Conservation (phyloP, 1,139 yeast species). For the Casaregolazyma lundiana region DNA sequence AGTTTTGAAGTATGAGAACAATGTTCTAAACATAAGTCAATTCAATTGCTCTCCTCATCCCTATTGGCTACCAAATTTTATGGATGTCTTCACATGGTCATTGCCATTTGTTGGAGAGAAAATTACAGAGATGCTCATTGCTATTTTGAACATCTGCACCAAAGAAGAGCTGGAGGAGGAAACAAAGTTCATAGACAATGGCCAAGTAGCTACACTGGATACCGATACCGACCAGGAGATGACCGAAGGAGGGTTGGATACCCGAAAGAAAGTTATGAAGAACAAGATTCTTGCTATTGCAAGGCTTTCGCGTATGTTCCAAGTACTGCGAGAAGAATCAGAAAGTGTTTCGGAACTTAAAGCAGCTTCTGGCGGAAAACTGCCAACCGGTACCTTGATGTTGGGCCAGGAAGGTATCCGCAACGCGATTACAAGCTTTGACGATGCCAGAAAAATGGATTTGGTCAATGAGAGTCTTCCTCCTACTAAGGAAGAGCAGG, state of each 20-base stretch:
- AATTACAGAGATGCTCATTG: constrained; percentile 90
- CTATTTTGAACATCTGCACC: constrained; percentile 88
- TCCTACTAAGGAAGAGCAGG: constrained; percentile 62
- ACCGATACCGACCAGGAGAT: neutral
- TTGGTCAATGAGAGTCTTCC: constrained; percentile 83
- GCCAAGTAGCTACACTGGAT: neutral
- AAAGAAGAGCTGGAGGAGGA: constrained; percentile 90
- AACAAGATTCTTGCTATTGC: constrained; percentile 95
- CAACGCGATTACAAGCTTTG: constrained; percentile 66
- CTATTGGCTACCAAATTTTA: constrained; percentile 93
- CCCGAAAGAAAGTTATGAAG: constrained; percentile 60
- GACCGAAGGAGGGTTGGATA: constrained; percentile 24
- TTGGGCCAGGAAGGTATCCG: constrained; percentile 80
- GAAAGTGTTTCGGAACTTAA: constrained; percentile 83
- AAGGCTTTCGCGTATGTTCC: constrained; percentile 88
- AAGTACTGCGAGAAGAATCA: constrained; percentile 81
- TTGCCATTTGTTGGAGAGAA: constrained; percentile 91
- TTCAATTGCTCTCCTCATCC: constrained; percentile 94
- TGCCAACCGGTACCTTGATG: constrained; percentile 85
- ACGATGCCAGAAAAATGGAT: constrained; percentile 82
- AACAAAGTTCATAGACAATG: constrained; percentile 32
- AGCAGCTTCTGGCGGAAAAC: constrained; percentile 57
- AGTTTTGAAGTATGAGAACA: constrained; percentile 78
- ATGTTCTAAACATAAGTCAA: constrained; percentile 93
- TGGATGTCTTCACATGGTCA: constrained; percentile 98